Percentiles rank a stretch among this genome's conserved stretches.
Evolutionary conservation across 2,329 filamentous ascomycete genomes (phyloP).

Genomic region (Phialophora expanda): DNA sequence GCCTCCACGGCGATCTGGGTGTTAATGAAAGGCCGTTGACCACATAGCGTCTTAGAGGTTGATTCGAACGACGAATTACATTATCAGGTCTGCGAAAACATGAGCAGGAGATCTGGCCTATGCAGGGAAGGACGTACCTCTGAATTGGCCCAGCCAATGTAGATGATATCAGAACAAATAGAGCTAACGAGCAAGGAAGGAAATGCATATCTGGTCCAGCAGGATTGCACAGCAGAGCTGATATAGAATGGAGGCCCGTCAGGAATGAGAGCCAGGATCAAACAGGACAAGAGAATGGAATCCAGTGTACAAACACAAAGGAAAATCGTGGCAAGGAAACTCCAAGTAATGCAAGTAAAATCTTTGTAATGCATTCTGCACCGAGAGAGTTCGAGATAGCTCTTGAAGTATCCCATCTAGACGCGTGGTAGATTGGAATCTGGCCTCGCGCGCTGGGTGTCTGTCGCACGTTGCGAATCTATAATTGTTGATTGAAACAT

Average conservation of each 20-base stretch:
- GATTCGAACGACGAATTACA: conserved; percentile 28
- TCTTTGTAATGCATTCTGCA: background rate
- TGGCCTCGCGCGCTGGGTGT: background rate
- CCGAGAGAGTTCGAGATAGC: background rate
- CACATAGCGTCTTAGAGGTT: conserved; percentile 30
- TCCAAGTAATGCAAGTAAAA: background rate
- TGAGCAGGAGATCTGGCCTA: background rate
- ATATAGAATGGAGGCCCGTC: background rate
- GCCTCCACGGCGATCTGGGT: background rate
- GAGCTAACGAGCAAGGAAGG: conserved; percentile 4
- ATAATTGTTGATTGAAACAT: conserved; percentile 25
- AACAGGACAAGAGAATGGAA: background rate
- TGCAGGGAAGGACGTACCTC: conserved; percentile 20
- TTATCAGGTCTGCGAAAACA: conserved; percentile 26
- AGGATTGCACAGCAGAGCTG: background rate
- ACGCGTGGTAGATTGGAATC: conserved; percentile 1
- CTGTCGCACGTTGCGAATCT: conserved; percentile 4
- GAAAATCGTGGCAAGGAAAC: conserved; percentile 1
- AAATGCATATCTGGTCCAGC: conserved; percentile 26
- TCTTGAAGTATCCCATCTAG: background rate
- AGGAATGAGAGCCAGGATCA: background rate
- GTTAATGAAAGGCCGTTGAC: conserved; percentile 15
- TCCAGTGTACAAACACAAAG: background rate
- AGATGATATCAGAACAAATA: conserved; percentile 26
- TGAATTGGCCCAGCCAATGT: conserved; percentile 37